Base-by-base conservation (phyloP, 805 yeast genomes). In the Starmerella bombicola region DNA sequence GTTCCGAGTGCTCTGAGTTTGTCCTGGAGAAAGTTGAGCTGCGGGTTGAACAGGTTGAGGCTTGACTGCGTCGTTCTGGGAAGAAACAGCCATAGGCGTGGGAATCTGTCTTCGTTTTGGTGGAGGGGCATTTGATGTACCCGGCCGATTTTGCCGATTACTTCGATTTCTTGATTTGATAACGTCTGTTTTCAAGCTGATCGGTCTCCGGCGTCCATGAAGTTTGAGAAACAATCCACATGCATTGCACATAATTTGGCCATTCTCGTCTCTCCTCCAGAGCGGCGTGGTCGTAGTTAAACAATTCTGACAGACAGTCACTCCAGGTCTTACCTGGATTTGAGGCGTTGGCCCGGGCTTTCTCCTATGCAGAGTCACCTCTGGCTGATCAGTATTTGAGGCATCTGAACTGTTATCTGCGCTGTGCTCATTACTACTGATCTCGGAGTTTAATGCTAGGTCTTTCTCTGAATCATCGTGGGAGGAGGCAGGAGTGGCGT, bases 241-340 rank as follows among this genome's bases (percentile, higher is more conserved):
- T 0, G 98, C 98, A 60, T 88, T 88, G 64, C 98, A 88, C 47
- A 88, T 65, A 0, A 95, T 93, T 55, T 82, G 80, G 1, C 97
- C 97, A 46, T 81, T 83, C 0, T 93, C 86, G 53, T 84, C 84
- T 37, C 96, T 68, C 52, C 98, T 68, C 98, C 98, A 88, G 15
- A 88, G 62, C 2, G 98, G 98, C 0, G 98, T 88, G 17, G 93
- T 85, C 46, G 73, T 77, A 0, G 98, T 88, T 55, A 81, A 77
- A 60, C 98, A 88, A 62, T 88, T 88, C 15, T 86, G 78, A 60
- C 95, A 86, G 33, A 49, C 43, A 16, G 52, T 43, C 16, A 39
- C 37, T 25, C 50, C 50, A 20, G 46, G 46, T 24, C 45, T 43
- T 23, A 47, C 45, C 38, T 45, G 48, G 39, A 47, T 47, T 33